These are phyloP conservation scores for Eucalyptus sp. DNA, from an alignment of 345 rosid species.

Conservation along the genomic window DNA sequence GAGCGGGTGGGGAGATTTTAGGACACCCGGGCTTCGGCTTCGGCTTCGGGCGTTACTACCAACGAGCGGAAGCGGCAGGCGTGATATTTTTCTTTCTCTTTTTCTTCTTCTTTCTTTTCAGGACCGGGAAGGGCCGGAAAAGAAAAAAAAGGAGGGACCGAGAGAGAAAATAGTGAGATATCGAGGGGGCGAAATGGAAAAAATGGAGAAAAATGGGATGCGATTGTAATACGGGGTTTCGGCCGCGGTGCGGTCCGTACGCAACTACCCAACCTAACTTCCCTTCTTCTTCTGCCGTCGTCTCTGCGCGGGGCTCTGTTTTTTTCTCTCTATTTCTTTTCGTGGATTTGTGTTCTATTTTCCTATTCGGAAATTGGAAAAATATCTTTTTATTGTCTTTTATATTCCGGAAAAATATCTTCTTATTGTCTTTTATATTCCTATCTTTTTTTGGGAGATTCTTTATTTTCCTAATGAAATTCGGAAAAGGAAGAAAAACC, in stretches of 20 bases:
- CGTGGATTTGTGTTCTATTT: not conserved
- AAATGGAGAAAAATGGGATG: not conserved
- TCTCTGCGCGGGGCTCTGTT: not conserved
- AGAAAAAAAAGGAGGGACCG: not conserved
- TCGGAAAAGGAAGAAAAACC: not conserved
- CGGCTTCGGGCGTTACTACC: not conserved
- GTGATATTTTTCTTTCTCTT: not conserved
- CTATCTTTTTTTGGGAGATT: no score
- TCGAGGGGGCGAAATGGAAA: not conserved
- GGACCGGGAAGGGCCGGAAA: not conserved
- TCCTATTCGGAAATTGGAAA: not conserved
- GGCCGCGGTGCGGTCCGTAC: not conserved
- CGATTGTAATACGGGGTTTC: not conserved
- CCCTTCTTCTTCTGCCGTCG: not conserved
- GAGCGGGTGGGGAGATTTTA: not conserved
- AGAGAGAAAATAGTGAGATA: accelerated
- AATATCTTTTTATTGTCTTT: no score
- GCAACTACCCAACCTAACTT: not conserved
- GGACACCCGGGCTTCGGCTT: not conserved
- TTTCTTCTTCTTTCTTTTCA: not conserved
- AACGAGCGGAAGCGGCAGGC: not conserved
- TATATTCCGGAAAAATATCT: no score
- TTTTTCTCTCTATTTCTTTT: not conserved
- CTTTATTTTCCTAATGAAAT: not conserved
- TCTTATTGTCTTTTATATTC: no score